Conservation (phyloP, 2,329 filamentous ascomycete species). For the Annulohypoxylon truncatum region DNA sequence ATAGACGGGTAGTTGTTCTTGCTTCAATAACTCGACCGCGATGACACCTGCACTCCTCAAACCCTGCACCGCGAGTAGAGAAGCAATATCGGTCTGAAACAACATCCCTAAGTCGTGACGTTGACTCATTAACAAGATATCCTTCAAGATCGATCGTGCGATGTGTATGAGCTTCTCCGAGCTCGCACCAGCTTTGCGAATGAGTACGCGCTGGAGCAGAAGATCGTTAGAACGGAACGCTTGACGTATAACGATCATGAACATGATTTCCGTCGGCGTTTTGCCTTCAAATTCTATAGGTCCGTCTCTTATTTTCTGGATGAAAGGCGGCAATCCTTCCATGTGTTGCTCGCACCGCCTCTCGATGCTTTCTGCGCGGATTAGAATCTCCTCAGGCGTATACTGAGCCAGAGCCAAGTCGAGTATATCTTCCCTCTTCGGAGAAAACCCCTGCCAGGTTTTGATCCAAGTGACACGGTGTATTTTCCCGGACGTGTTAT, state of each 20-base stretch:
- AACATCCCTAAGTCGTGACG: slow-evolving; percentile 48
- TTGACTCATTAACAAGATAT: slow-evolving; percentile 49
- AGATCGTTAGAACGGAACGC: slow-evolving; percentile 47
- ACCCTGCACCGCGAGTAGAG: slow-evolving; percentile 49
- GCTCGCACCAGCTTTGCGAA: slow-evolving; percentile 50
- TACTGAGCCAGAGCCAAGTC: slow-evolving; percentile 51
- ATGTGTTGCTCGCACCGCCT: slow-evolving; percentile 42
- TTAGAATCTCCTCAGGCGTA: slow-evolving; percentile 48
- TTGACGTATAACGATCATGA: slow-evolving; percentile 42
- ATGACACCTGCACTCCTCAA: slow-evolving; percentile 52
- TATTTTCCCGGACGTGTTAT: slow-evolving; percentile 42
- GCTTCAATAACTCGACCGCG: slow-evolving; percentile 52
- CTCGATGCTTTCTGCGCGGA: slow-evolving; percentile 43
- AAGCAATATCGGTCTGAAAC: slow-evolving; percentile 47
- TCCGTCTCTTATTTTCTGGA: slow-evolving; percentile 42
- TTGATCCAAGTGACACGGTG: slow-evolving; percentile 45
- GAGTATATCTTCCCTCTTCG: slow-evolving; percentile 51
- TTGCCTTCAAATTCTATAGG: slow-evolving; percentile 36
- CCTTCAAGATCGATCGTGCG: slow-evolving; percentile 48
- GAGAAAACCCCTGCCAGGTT: slow-evolving; percentile 44
- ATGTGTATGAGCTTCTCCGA: slow-evolving; percentile 49
- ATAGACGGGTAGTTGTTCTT: slow-evolving; percentile 51
- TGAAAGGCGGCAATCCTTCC: slow-evolving; percentile 44
- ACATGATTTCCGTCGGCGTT: slow-evolving; percentile 44
- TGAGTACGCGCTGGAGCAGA: slow-evolving; percentile 51